Base-by-base conservation (phyloP, 768 basidiomycete genomes). In the Tricholoma hemisulphureum region DNA sequence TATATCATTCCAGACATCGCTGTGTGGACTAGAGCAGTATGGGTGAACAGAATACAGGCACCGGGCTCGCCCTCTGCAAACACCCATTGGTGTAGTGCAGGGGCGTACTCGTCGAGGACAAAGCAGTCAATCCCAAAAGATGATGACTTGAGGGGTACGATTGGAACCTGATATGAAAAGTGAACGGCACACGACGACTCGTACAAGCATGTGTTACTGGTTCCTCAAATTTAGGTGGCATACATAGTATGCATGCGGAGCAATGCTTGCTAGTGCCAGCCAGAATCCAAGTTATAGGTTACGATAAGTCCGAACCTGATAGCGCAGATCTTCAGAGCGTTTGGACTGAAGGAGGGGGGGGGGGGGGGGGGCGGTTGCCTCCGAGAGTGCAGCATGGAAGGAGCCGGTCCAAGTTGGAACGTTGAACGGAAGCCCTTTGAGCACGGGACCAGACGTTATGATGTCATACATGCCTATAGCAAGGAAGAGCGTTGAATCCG, bases 291-390 rank as follows among this genome's bases (percentile, higher is more conserved):
- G n/a, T n/a, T n/a, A n/a, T n/a, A n/a, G n/a, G n/a, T 6, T 11
- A 14, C 43, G 43, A 13, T 45, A 45, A 14, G 11, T 23, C 21
- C 43, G 29, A 43, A 39, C 20, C n/a, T 20, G 16, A n/a, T n/a
- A 49, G 26, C 39, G 53, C 53, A 54, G 39, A 54, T 54, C 37
- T 37, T 21, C 9, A 13, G 29, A 53, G 20, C 43, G 37, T 53
- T 43, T 37, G 39, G 53, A 43, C 39, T 41, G 37, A 43, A 49
- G 7, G 7, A 0, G 16, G 13, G n/a, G n/a, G 3, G 26, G 9
- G 18, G 18, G n/a, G n/a, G 9, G 28, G 26, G 3, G 8, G 4
- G 3, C 20, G 13, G 9, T 23, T 14, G 37, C 18, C 7, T 18
- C 37, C 18, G n/a, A 18, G n/a, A n/a, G n/a, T n/a, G 32, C 9